phyloP scores from a whole-genome alignment of 202 grass and related monocot genomes.

The Dendrocalamus latiflorus region DNA sequence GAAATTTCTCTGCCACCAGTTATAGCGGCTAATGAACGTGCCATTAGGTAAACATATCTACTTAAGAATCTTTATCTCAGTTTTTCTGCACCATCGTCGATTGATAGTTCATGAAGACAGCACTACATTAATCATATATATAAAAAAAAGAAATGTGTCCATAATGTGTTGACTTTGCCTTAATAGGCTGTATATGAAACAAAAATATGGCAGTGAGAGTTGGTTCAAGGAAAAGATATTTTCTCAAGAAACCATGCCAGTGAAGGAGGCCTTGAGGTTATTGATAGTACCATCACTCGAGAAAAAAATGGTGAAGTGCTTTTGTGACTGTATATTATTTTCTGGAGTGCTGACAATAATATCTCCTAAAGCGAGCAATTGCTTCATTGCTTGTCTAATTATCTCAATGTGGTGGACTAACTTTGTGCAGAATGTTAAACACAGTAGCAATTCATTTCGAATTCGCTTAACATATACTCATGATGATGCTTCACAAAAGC shows the following conservation, averaged over 20 bases:
- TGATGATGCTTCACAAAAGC: slow-evolving; percentile 55
- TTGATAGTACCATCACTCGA: slow-evolving; percentile 57
- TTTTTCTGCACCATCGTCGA: neutral
- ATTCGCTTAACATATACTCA: slow-evolving; percentile 80
- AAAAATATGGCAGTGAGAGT: slow-evolving; percentile 66
- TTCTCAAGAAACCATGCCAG: slow-evolving; percentile 46
- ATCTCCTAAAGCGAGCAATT: neutral
- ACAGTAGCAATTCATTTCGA: slow-evolving; percentile 52
- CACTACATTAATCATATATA: neutral
- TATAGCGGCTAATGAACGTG: slow-evolving; percentile 63
- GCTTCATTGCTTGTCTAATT: neutral
- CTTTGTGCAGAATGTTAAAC: slow-evolving; percentile 62
- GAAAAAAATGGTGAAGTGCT: slow-evolving; percentile 57
- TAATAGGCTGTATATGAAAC: slow-evolving; percentile 72
- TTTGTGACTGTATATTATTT: slow-evolving; percentile 10
- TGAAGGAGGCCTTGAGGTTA: slow-evolving; percentile 77
- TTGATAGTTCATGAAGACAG: neutral
- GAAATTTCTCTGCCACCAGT: slow-evolving; percentile 68
- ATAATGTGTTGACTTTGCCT: slow-evolving; percentile 13
- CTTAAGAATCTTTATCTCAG: neutral
- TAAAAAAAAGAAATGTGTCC: neutral
- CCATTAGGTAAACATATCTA: slow-evolving; percentile 47
- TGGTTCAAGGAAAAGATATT: slow-evolving; percentile 60
- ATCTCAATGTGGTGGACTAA: neutral
- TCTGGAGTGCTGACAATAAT: neutral